These are phyloP conservation scores for Euphorbia tirucalli DNA, from an alignment of 345 rosid genomes.

Conservation along the genomic window DNA sequence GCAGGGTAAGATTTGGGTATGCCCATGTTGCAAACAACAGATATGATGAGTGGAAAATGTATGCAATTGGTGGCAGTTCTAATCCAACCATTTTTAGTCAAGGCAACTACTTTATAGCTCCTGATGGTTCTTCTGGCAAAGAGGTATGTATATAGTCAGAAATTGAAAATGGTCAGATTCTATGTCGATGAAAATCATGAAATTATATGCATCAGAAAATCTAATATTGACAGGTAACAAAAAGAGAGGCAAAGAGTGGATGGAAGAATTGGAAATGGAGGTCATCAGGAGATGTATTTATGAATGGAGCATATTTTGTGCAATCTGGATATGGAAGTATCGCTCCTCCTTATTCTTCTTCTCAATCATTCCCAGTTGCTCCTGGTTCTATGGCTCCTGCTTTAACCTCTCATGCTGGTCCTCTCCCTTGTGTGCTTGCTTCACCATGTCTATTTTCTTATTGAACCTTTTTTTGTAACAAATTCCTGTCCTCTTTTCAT, in stretches of 20 bases:
- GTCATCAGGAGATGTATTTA: constrained; percentile 22
- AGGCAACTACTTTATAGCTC: constrained; percentile 26
- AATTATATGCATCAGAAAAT: no score
- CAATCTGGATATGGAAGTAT: constrained; percentile 30
- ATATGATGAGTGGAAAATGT: constrained; percentile 30
- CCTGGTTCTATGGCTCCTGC: constrained; percentile 20
- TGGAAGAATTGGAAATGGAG: constrained; percentile 36
- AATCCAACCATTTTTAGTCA: constrained; percentile 31
- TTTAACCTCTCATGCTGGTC: constrained; percentile 26
- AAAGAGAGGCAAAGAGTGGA: constrained; percentile 16
- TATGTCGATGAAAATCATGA: no score
- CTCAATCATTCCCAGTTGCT: constrained; percentile 23
- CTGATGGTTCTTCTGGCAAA: constrained; percentile 7
- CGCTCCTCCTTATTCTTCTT: constrained; percentile 8
- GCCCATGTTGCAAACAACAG: constrained; percentile 30
- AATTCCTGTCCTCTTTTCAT: no score
- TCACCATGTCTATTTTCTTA: constrained; percentile 8
- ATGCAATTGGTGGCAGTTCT: constrained; percentile 28
- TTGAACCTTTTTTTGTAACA: no score
- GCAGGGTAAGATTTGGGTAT: constrained; percentile 30
- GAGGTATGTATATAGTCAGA: constrained; percentile 19
- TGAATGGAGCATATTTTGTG: constrained; percentile 29
- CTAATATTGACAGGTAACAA: constrained; percentile 18
- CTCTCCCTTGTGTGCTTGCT: constrained; percentile 11
- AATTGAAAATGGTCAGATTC: no score